These are phyloP conservation scores for Penicillium sclerotigenum DNA, from an alignment of 2,329 filamentous ascomycete genomes.

Conservation along the genomic window DNA sequence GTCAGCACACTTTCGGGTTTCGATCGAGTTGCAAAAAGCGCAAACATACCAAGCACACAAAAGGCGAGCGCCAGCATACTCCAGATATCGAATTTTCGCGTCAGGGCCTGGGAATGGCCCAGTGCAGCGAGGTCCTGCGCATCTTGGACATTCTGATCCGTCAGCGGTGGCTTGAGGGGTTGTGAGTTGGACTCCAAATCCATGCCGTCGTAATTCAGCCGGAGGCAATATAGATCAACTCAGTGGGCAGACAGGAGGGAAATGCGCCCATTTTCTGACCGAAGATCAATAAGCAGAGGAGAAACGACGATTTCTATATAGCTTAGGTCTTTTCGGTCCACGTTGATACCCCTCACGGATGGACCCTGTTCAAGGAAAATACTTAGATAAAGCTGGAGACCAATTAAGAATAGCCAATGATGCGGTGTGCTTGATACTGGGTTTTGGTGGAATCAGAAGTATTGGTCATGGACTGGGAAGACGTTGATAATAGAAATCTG, in stretches of 20 bases:
- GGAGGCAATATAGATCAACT: constrained; percentile 22
- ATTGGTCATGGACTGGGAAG: constrained; percentile 20
- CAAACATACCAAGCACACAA: constrained; percentile 47
- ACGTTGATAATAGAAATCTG: constrained; percentile 21
- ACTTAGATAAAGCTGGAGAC: constrained; percentile 24
- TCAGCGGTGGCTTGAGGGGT: constrained; percentile 27
- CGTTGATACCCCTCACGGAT: constrained; percentile 10
- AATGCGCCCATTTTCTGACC: constrained; percentile 28
- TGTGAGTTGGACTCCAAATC: constrained; percentile 29
- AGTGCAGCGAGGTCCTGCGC: constrained; percentile 42
- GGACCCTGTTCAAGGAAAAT: constrained; percentile 6
- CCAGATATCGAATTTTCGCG: constrained; percentile 52
- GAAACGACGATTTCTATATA: constrained; percentile 16
- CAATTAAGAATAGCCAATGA: constrained; percentile 15
- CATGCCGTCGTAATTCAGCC: constrained; percentile 27
- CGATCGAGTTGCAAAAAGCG: not conserved
- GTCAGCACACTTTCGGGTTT: not conserved
- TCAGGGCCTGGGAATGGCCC: constrained; percentile 45
- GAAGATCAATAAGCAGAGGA: not conserved
- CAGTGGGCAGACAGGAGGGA: constrained; percentile 12
- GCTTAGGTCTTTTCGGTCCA: not conserved
- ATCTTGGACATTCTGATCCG: constrained; percentile 31
- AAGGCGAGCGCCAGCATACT: constrained; percentile 59
- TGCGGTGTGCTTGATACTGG: not conserved
- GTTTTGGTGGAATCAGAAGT: constrained; percentile 3